These are phyloP conservation scores for Trametes sanguinea DNA, from an alignment of 768 basidiomycete genomes.

Conservation along the genomic window DNA sequence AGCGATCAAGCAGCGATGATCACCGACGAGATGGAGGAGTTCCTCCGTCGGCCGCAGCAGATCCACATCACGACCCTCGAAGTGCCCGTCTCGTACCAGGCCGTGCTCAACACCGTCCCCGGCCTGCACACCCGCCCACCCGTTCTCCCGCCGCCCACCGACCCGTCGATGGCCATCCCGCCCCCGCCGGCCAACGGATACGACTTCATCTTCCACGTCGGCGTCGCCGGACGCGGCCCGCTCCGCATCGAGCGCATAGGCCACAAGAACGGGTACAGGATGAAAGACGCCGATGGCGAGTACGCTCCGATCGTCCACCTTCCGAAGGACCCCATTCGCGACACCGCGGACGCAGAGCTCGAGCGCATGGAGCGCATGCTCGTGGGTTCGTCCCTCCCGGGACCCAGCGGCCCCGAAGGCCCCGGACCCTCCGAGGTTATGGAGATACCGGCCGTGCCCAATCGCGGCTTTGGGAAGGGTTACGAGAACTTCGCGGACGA, in stretches of 20 bases:
- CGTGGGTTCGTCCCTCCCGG: constrained; percentile 34
- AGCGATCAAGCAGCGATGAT: constrained; percentile 32
- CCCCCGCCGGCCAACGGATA: constrained; percentile 52
- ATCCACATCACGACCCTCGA: constrained; percentile 63
- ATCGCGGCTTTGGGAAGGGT: constrained; percentile 37
- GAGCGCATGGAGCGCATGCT: constrained; percentile 38
- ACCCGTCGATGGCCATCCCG: constrained; percentile 41
- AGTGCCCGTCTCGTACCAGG: constrained; percentile 61
- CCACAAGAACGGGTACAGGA: constrained; percentile 68
- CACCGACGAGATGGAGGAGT: constrained; percentile 26
- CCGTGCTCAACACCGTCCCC: constrained; percentile 55
- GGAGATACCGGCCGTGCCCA: constrained; percentile 24
- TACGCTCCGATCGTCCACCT: constrained; percentile 47
- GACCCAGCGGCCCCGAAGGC: constrained; percentile 10
- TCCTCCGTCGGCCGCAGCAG: constrained; percentile 30
- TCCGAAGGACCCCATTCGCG: constrained; percentile 43
- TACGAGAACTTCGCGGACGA: constrained; percentile 60
- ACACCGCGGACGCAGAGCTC: constrained; percentile 39
- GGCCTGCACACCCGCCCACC: constrained; percentile 65
- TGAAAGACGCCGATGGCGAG: constrained; percentile 63
- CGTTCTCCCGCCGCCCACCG: constrained; percentile 40
- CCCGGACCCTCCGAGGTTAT: constrained; percentile 16
- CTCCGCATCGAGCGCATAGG: constrained; percentile 62
- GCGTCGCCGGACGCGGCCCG: constrained; percentile 64
- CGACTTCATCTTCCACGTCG: constrained; percentile 72